These are phyloP conservation scores for Penicillium sp. DNA, from an alignment of 2,329 filamentous ascomycete species.

Conservation along the genomic window DNA sequence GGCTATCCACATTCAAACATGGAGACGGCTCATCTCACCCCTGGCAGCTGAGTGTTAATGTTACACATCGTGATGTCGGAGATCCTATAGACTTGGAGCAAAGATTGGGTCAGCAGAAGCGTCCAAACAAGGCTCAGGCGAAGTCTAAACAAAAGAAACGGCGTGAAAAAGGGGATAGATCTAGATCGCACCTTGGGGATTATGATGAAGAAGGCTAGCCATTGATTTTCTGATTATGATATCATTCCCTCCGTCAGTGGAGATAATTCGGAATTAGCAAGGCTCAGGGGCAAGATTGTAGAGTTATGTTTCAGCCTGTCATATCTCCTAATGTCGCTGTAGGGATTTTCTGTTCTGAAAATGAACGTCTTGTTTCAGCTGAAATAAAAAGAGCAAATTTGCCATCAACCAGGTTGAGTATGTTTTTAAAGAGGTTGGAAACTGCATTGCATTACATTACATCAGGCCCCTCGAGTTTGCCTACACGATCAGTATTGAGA, in stretches of 20 bases:
- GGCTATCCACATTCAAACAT: background rate
- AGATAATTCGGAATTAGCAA: background rate
- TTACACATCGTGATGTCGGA: constrained; percentile 7
- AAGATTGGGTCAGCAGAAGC: background rate
- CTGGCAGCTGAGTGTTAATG: constrained; percentile 1
- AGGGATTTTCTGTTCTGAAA: background rate
- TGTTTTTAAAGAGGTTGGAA: no score
- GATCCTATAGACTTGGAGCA: background rate
- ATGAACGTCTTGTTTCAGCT: no score
- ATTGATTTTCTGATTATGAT: background rate
- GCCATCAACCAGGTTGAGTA: no score
- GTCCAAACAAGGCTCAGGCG: constrained; percentile 1
- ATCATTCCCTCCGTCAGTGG: background rate
- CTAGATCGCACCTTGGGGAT: background rate
- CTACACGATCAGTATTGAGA: background rate
- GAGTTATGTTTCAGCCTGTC: background rate
- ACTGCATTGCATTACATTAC: no score
- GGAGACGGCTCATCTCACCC: background rate
- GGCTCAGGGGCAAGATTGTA: background rate
- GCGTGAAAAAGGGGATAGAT: background rate
- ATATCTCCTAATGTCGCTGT: background rate
- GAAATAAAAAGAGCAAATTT: no score
- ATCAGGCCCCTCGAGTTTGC: background rate
- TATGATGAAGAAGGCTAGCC: background rate
- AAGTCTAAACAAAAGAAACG: constrained; percentile 2